Percentiles rank a stretch among this genome's conserved stretches.
phyloP scores from a whole-genome alignment of 1,284 basidiomycete genomes.

The Butyriboletus appendiculatus region DNA sequence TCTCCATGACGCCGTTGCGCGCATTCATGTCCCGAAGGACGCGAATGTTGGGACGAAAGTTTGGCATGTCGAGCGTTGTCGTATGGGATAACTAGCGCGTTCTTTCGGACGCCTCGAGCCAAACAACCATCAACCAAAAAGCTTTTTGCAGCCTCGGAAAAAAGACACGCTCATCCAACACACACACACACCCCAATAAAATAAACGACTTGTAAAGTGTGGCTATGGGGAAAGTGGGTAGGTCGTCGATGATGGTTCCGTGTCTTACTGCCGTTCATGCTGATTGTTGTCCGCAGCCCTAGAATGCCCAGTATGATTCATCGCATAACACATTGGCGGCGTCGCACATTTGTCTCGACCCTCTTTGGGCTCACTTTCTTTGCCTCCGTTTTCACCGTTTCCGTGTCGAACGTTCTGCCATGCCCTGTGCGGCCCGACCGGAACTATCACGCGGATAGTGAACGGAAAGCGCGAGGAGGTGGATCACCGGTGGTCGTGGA shows the following conservation, averaged over 20 bases:
- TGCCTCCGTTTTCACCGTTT: constrained; percentile 76
- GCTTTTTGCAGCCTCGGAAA: not conserved
- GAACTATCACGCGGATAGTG: constrained; percentile 50
- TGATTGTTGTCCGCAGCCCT: constrained; percentile 12
- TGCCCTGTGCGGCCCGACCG: constrained; percentile 66
- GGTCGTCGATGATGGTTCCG: not conserved
- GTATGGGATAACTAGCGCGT: no score
- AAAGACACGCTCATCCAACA: not conserved
- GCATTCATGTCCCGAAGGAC: constrained; percentile 79
- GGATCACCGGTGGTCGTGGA: constrained; percentile 48
- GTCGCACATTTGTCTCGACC: constrained; percentile 71
- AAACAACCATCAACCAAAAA: constrained; percentile 27
- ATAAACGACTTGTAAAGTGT: not conserved
- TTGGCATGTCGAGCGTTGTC: constrained; percentile 34
- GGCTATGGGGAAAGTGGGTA: constrained; percentile 31
- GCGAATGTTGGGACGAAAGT: constrained; percentile 59
- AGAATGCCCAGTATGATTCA: constrained; percentile 56
- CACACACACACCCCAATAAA: not conserved
- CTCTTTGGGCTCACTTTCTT: constrained; percentile 79
- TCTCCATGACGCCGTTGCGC: constrained; percentile 65
- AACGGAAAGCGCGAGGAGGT: constrained; percentile 29
- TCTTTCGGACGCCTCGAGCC: not conserved
- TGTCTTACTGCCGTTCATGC: not conserved
- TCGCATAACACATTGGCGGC: constrained; percentile 59
- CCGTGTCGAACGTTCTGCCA: constrained; percentile 73